Evolutionary conservation across 257 asterid genomes (phyloP).

Genomic region (Gentiana straminea): DNA sequence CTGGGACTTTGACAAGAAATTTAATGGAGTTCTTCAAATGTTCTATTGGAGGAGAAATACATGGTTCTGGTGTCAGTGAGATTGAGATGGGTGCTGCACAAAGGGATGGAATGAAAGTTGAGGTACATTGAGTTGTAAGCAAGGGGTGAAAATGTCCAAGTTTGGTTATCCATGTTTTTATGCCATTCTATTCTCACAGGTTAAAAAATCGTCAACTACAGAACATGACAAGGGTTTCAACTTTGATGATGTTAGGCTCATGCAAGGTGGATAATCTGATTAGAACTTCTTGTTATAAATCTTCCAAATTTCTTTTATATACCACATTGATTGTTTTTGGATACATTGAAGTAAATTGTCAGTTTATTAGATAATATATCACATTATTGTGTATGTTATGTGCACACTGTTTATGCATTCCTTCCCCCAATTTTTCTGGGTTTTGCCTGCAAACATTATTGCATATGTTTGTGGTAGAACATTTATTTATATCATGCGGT

Average conservation of each 20-base stretch:
- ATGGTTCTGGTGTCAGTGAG: constrained; percentile 93
- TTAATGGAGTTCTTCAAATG: constrained; percentile 98
- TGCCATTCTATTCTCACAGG: constrained; percentile 33
- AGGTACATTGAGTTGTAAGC: constrained; percentile 34
- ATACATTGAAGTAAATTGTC: no score
- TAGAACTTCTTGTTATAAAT: no score
- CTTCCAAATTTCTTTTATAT: no score
- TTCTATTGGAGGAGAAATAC: constrained; percentile 91
- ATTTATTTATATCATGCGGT: no score
- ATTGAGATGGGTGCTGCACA: constrained; percentile 90
- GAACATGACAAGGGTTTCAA: constrained; percentile 92
- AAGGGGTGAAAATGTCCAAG: neutral
- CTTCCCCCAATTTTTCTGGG: no score
- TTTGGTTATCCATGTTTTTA: constrained; percentile 4
- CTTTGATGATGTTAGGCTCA: constrained; percentile 79
- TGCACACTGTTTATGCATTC: no score
- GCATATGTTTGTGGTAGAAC: no score
- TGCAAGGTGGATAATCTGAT: constrained; percentile 98
- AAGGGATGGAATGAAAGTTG: constrained; percentile 61
- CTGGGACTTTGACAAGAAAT: constrained; percentile 95
- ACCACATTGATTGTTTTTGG: no score
- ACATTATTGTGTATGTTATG: no score
- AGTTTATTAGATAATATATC: no score
- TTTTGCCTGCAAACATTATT: no score
- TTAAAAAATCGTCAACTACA: constrained; percentile 39